phyloP scores from a whole-genome alignment of 768 basidiomycete genomes.

The Tubosaeta sp. region DNA sequence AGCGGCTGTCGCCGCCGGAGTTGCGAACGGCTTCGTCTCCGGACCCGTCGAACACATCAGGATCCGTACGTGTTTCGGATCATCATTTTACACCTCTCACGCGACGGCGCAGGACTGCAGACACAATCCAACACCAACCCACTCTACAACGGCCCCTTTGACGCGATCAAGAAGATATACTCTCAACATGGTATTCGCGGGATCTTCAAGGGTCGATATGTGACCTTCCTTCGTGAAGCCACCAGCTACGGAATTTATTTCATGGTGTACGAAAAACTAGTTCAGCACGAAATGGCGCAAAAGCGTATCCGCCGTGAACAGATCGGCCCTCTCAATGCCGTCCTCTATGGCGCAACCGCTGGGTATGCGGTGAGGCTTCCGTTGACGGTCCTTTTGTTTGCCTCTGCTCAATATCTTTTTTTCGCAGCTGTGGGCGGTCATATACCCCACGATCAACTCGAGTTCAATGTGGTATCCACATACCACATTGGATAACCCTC shows the following conservation, averaged over 20 bases:
- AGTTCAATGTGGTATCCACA: too few relatives aligned
- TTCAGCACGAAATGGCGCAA: conserved; percentile 78
- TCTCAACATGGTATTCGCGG: conserved; percentile 71
- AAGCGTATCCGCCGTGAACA: conserved; percentile 72
- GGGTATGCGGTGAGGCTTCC: conserved; percentile 75
- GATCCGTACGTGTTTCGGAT: conserved; percentile 41
- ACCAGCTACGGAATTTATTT: conserved; percentile 87
- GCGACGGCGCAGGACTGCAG: conserved; percentile 65
- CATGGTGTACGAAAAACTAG: conserved; percentile 85
- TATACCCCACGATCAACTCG: conserved; percentile 59
- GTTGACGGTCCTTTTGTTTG: not conserved
- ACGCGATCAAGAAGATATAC: conserved; percentile 85
- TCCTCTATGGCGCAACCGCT: conserved; percentile 86
- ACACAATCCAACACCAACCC: conserved; percentile 81
- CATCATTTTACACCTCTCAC: conserved; percentile 3
- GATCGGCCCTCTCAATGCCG: conserved; percentile 70
- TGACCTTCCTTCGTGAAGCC: conserved; percentile 83
- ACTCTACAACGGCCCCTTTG: conserved; percentile 76
- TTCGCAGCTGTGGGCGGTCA: conserved; percentile 77
- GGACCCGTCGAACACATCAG: conserved; percentile 98
- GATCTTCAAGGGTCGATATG: conserved; percentile 88
- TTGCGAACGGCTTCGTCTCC: conserved; percentile 86
- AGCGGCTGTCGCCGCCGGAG: conserved; percentile 80
- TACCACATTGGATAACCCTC: too few relatives aligned
- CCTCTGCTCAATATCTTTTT: conserved; percentile 3